These are phyloP conservation scores for Colletotrichum sp. DNA, from an alignment of 2,329 filamentous ascomycete species.

Conservation along the genomic window DNA sequence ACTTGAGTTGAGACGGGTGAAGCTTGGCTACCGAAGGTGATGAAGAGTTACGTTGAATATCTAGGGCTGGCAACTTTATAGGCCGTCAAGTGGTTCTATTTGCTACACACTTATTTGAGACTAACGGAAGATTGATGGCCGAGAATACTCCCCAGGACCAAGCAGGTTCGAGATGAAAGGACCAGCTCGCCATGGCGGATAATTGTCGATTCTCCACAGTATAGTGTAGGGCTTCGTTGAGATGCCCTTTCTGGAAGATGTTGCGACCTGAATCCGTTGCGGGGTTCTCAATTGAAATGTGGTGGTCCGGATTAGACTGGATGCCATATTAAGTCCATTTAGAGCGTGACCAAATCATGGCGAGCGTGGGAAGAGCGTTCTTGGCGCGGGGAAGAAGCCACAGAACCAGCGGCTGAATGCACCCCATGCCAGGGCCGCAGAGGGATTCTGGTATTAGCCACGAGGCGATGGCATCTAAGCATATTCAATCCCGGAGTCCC, in stretches of 20 bases:
- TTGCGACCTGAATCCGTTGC: background rate
- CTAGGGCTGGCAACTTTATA: background rate
- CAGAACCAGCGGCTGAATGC: background rate
- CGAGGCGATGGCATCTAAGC: background rate
- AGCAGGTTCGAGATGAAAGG: background rate
- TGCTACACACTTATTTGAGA: background rate
- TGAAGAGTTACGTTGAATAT: background rate
- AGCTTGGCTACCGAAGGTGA: background rate
- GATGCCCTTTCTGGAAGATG: background rate
- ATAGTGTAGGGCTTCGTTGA: background rate
- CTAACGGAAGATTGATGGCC: background rate
- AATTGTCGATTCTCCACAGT: background rate
- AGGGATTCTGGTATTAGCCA: background rate
- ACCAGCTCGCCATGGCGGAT: background rate
- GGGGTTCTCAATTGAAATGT: background rate
- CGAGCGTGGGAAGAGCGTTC: background rate
- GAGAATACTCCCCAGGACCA: background rate
- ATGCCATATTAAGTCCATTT: background rate
- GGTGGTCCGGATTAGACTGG: background rate
- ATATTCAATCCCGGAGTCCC: background rate
- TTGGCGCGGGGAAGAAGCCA: background rate
- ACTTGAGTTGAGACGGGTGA: background rate
- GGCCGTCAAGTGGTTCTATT: background rate
- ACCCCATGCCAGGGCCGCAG: background rate
- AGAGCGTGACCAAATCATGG: background rate